These are phyloP conservation scores for Collariella sp. DNA, from an alignment of 495 filamentous ascomycete genomes.

Conservation along the genomic window DNA sequence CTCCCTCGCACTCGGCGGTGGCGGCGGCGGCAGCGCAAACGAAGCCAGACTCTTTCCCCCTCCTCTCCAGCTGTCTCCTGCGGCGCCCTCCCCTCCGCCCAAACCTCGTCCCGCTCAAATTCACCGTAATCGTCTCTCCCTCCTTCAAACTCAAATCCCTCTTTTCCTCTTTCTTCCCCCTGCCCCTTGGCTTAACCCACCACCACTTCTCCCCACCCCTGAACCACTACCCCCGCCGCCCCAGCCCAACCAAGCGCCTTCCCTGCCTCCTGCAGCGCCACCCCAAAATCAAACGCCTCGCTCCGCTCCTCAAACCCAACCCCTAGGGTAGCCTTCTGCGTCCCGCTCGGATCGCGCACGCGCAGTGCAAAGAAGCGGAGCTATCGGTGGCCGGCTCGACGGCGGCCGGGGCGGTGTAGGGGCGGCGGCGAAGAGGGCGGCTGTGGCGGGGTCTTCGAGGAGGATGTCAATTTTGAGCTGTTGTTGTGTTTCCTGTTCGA, in stretches of 20 bases:
- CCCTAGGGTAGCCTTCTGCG: slow-evolving; percentile 65
- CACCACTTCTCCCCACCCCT: slow-evolving; percentile 4
- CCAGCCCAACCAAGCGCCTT: slow-evolving; percentile 42
- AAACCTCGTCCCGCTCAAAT: slow-evolving; percentile 49
- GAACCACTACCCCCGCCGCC: background rate
- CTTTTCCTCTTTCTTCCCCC: slow-evolving; percentile 40
- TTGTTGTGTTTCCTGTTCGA: background rate
- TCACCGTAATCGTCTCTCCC: slow-evolving; percentile 76
- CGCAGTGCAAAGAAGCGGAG: slow-evolving; percentile 69
- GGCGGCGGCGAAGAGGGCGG: slow-evolving; percentile 74
- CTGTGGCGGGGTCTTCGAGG: slow-evolving; percentile 60
- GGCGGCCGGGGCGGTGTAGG: slow-evolving; percentile 48
- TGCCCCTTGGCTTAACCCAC: background rate
- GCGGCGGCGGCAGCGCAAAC: slow-evolving; percentile 47
- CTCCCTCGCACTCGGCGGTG: slow-evolving; percentile 45
- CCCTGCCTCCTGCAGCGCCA: slow-evolving; percentile 66
- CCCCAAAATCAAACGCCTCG: slow-evolving; percentile 73
- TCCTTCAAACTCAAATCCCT: slow-evolving; percentile 73
- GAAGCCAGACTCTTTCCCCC: slow-evolving; percentile 24
- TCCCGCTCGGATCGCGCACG: slow-evolving; percentile 60
- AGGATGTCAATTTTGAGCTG: slow-evolving; percentile 59
- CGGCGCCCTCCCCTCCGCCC: slow-evolving; percentile 28
- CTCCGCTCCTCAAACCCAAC: slow-evolving; percentile 77
- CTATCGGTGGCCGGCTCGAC: slow-evolving; percentile 69
- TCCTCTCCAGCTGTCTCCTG: background rate